Conservation (phyloP, 169 alveolate genomes). For the Cyclospora cayetanensis region DNA sequence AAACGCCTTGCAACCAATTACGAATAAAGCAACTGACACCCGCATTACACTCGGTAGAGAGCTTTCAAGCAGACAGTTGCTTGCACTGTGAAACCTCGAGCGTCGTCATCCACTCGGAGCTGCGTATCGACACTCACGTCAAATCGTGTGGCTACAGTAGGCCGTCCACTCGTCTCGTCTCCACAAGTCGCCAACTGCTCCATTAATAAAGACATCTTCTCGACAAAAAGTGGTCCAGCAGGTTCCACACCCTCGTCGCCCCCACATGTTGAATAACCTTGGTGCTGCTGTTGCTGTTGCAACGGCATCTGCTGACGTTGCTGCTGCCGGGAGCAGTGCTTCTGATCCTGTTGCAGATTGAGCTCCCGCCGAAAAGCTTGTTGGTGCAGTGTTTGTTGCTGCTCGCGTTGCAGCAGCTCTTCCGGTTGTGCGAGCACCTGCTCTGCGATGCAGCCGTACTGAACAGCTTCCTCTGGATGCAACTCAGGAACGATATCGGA, state of each 20-base stretch:
- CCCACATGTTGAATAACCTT: slow-evolving; percentile 45
- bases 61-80: too few species aligned
- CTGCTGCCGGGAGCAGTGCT: slow-evolving; percentile 36
- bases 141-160: slow-evolving; percentile 53
- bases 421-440: slow-evolving; percentile 28
- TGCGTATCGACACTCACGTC: too few species aligned
- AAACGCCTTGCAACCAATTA: too few species aligned
- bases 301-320: slow-evolving; percentile 26
- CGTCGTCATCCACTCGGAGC: too few species aligned
- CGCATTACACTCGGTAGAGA: too few species aligned
- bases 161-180: slow-evolving; percentile 50
- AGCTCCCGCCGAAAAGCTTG: neutral
- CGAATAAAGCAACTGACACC: too few species aligned
- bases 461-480: slow-evolving; percentile 2
- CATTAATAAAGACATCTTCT: slow-evolving; percentile 54
- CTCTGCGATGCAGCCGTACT: slow-evolving; percentile 20
- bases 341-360: slow-evolving; percentile 25
- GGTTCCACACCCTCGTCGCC: slow-evolving; percentile 65
- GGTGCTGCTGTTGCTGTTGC: slow-evolving; percentile 22
- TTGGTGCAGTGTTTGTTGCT: neutral
- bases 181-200: slow-evolving; percentile 55
- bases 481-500: neutral
- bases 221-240: slow-evolving; percentile 60
- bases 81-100: too few species aligned
- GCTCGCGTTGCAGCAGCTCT: slow-evolving; percentile 26